Base-by-base conservation (phyloP, 495 filamentous ascomycete species). In the Penicillium cosmopolitanum region DNA sequence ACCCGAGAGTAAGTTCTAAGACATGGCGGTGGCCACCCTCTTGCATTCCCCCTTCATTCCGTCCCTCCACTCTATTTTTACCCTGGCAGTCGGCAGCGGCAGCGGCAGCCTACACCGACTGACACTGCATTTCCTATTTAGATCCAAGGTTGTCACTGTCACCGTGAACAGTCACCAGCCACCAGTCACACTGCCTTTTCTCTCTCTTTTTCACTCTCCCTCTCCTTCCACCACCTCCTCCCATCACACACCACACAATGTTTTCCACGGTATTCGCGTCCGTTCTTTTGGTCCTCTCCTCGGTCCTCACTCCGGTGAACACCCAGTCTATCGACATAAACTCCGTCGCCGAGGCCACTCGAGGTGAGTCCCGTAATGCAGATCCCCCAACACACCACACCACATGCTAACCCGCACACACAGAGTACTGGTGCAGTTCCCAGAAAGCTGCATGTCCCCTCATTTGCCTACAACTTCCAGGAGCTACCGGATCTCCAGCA, bases 401-500 rank as follows among this genome's bases (percentile, higher is more conserved):
- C 10, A 19, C 21, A 12, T 25, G 10, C 23, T 48, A 48, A 48
- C 46, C 12, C 2, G 11, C 19, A 48, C 28, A 31, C 28, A 48
- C 67, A 90, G 87, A 80, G 35, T 73, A 75, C 42, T 96, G 91
- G 91, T 96, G 91, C 72, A 57, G 70, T 15, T 74, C 82, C 56
- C 88, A 96, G 70, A 78, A 72, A 50, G 82, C 83, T 47, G 75
- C 82, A 51, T 96, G 91, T 71, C 90, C 90, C 7, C 77, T 91
- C 55, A 85, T 97, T 66, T 97, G 93, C 77, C 77, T 88, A 42
- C 89, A 96, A 65, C 68, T 84, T 25, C 72, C 80, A 21, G 83
- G 78, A 54, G 67, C 84, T 12, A 73, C 79, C 11, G 80, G 79
- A 40, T 60, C 60, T 5, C 84, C 87, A 25, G 61, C 71, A 6